These are phyloP conservation scores for Penicillium ochrochloron DNA, from an alignment of 495 filamentous ascomycete species.

Conservation along the genomic window DNA sequence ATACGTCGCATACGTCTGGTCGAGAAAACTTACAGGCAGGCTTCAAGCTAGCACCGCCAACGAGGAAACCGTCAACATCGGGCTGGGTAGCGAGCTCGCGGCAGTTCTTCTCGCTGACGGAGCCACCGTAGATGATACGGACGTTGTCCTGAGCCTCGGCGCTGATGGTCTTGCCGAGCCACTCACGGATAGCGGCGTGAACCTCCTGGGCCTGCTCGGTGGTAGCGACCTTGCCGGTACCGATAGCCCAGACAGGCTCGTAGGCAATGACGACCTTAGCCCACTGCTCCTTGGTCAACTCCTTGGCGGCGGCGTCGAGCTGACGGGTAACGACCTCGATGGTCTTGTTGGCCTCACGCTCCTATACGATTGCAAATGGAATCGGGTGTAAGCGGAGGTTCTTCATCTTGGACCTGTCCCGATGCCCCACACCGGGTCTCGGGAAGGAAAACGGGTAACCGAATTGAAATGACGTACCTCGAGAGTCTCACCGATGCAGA, in stretches of 20 bases:
- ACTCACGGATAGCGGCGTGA: conserved; percentile 87
- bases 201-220: conserved; percentile 95
- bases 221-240: conserved; percentile 95
- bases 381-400: conserved; percentile 36
- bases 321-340: conserved; percentile 87
- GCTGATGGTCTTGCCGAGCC: conserved; percentile 77
- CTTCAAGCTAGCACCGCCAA: conserved; percentile 97
- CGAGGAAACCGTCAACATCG: conserved; percentile 98
- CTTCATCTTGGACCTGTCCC: conserved; percentile 24
- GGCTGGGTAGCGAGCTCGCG: conserved; percentile 84
- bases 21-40: conserved; percentile 78
- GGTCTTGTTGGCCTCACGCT: conserved; percentile 85
- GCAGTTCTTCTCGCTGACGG: conserved; percentile 98
- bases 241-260: conserved; percentile 98
- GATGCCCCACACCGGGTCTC: conserved; percentile 35
- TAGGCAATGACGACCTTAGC: conserved; percentile 94
- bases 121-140: conserved; percentile 93
- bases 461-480: conserved; percentile 56
- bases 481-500: conserved; percentile 94
- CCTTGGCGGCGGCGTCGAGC: conserved; percentile 69
- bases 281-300: conserved; percentile 75
- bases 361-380: conserved; percentile 44
- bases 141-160: conserved; percentile 74
- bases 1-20: background rate
- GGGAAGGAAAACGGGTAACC: conserved; percentile 34